A percentile compares a stretch with the other conserved stretches of the same genome.
These are phyloP conservation scores for Metschnikowia aberdeeniae DNA, from an alignment of 805 yeast species.

Conservation along the genomic window DNA sequence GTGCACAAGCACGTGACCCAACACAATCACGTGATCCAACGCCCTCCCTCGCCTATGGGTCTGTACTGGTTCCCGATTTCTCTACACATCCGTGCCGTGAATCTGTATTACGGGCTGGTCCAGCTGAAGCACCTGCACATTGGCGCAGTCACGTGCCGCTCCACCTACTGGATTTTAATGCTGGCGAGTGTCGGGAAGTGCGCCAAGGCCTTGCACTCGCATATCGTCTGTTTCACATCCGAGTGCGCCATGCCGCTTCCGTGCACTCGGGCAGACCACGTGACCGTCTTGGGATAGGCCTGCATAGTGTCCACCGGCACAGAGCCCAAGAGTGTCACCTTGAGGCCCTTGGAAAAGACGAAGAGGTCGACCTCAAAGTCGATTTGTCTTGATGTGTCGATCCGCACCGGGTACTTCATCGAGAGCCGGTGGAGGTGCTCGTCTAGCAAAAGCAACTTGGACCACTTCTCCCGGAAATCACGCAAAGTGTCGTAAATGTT, in stretches of 20 bases:
- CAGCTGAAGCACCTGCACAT: too few relatives aligned
- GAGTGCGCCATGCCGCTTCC: not conserved
- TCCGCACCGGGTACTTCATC: constrained; percentile 25
- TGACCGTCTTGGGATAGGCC: constrained; percentile 5
- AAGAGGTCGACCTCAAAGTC: constrained; percentile 8
- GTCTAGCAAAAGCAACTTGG: constrained; percentile 21
- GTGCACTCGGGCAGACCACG: constrained; percentile 5
- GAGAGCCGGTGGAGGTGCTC: constrained; percentile 28
- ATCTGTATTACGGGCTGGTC: too few relatives aligned
- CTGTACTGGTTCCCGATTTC: too few relatives aligned
- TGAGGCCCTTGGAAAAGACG: constrained; percentile 4
- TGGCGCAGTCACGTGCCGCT: too few relatives aligned
- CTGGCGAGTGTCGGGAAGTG: not conserved
- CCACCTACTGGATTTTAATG: not conserved
- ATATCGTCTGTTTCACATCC: not conserved
- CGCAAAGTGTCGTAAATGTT: constrained; percentile 13
- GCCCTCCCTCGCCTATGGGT: too few relatives aligned
- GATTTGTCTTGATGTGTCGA: constrained; percentile 3
- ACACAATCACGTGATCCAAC: too few relatives aligned
- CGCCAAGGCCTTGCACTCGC: not conserved
- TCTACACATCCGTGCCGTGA: too few relatives aligned
- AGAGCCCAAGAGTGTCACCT: constrained; percentile 6
- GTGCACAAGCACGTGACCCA: not conserved
- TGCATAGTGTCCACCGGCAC: constrained; percentile 6
- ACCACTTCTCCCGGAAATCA: constrained; percentile 8